These are phyloP conservation scores for Psilocybe subaeruginosa DNA, from an alignment of 768 basidiomycete genomes.

Conservation along the genomic window DNA sequence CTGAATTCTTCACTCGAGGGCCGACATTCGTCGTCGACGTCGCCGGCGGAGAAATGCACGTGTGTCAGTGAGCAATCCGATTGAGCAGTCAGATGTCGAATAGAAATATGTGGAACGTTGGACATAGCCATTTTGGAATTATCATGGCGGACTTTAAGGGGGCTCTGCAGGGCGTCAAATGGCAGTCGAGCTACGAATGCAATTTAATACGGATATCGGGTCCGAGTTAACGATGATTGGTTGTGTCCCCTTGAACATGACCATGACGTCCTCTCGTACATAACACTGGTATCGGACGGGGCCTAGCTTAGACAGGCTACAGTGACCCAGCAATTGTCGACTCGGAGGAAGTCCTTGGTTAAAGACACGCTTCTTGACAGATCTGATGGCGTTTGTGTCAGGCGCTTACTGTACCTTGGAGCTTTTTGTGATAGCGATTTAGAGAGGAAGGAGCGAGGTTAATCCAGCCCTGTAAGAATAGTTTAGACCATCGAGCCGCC, in stretches of 20 bases:
- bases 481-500: neutral
- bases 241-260: neutral
- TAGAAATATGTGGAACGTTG: neutral
- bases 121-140: neutral
- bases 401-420: neutral
- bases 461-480: neutral
- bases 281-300: neutral
- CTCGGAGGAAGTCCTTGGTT: neutral
- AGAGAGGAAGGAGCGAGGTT: neutral
- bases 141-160: neutral
- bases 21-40: neutral
- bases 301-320: neutral
- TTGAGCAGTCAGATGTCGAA: neutral
- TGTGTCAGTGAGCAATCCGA: neutral
- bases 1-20: neutral
- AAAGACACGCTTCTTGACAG: neutral
- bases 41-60: slow-evolving; percentile 3
- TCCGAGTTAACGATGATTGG: neutral
- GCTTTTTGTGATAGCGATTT: neutral
- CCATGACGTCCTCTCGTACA: neutral
- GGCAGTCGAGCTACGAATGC: neutral
- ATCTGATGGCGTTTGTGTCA: neutral
- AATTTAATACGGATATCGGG: neutral
- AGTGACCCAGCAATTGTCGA: neutral
- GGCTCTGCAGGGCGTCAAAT: neutral